Evolutionary conservation across 257 asterid genomes (phyloP).

Genomic region (Solanum clarkiae): DNA sequence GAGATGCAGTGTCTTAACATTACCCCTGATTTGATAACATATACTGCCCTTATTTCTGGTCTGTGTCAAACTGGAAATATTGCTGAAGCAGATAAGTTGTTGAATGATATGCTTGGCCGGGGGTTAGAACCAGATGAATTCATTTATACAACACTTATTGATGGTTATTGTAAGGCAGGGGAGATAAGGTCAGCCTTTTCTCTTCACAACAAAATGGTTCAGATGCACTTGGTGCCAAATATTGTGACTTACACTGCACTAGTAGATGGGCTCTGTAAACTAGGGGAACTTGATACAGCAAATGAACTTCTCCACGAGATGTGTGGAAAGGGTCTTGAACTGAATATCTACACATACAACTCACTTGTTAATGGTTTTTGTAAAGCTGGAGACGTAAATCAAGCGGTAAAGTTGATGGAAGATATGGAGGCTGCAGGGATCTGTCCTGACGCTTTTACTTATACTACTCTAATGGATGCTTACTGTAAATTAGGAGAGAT

Average conservation of each 20-base stretch:
- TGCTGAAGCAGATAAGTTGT: slow-evolving; percentile 55
- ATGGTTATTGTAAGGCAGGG: slow-evolving; percentile 79
- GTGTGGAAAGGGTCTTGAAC: slow-evolving; percentile 58
- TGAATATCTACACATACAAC: slow-evolving; percentile 66
- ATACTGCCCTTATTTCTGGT: slow-evolving; percentile 64
- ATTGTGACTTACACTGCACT: slow-evolving; percentile 83
- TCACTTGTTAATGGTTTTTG: slow-evolving; percentile 77
- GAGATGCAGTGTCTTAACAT: slow-evolving; percentile 56
- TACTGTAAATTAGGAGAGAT: slow-evolving; percentile 76
- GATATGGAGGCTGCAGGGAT: slow-evolving; percentile 70
- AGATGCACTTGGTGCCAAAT: slow-evolving; percentile 46
- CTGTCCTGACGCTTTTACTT: slow-evolving; percentile 60
- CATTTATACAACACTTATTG: slow-evolving; percentile 72
- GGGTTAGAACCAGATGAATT: slow-evolving; percentile 74
- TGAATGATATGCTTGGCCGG: slow-evolving; percentile 50
- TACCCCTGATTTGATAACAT: slow-evolving; percentile 52
- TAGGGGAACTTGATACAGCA: slow-evolving; percentile 71
- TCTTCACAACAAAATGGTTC: slow-evolving; percentile 82
- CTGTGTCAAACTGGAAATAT: slow-evolving; percentile 57
- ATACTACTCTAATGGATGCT: slow-evolving; percentile 85
- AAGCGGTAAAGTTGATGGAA: slow-evolving; percentile 51
- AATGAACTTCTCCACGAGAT: slow-evolving; percentile 74
- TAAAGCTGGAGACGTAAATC: slow-evolving; percentile 61
- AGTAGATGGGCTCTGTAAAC: slow-evolving; percentile 94
- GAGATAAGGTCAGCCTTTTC: slow-evolving; percentile 58